A percentile compares a stretch with the other conserved stretches of the same genome.
These are phyloP conservation scores for Yueomyces sp. DNA, from an alignment of 1,139 yeast species.

Conservation along the genomic window DNA sequence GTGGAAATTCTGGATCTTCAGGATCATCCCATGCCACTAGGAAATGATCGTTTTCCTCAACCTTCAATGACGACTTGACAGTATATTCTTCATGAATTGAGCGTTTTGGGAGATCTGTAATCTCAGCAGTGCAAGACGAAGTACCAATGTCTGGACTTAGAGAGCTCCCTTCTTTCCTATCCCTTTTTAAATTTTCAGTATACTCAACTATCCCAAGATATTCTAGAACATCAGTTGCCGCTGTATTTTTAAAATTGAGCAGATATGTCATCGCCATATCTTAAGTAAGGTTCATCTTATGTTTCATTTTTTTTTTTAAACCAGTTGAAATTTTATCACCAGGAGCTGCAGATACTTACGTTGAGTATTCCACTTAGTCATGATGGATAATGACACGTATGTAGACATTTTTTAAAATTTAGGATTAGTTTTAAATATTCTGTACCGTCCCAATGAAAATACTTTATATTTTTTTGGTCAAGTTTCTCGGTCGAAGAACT, in stretches of 20 bases:
- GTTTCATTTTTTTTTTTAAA: no score
- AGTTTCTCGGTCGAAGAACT: no score
- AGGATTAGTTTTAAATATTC: no score
- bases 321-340: no score
- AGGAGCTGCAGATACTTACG: no score
- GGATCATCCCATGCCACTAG: conserved; percentile 12
- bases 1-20: conserved; percentile 33
- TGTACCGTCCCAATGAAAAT: no score
- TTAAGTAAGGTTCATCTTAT: no score
- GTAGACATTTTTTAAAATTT: no score
- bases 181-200: neutral
- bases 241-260: conserved; percentile 4
- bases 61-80: neutral
- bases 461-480: no score
- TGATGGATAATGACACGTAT: no score
- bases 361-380: no score
- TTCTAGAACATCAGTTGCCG: conserved; percentile 5
- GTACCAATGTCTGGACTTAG: conserved; percentile 6
- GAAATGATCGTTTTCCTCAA: conserved; percentile 5
- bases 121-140: neutral
- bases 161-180: conserved; percentile 30
- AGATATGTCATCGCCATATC: neutral
- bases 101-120: neutral
- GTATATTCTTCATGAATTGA: neutral
- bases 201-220: neutral